Base-by-base conservation (phyloP, 2,329 filamentous ascomycete species). In the Atkinsonella texensis region DNA sequence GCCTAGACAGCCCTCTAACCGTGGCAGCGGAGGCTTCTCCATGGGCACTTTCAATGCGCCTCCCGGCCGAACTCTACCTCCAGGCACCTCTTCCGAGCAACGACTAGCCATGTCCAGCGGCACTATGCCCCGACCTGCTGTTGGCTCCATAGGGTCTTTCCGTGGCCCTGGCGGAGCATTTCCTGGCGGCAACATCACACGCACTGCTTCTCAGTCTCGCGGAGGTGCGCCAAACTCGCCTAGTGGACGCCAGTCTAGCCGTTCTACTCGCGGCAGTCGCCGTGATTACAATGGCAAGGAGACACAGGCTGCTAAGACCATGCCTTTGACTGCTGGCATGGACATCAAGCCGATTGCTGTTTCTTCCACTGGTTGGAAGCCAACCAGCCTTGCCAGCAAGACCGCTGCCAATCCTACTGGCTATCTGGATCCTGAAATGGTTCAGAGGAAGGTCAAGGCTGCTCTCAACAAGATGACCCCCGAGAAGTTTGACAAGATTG, bases 391-490 rank as follows among this genome's bases (percentile, higher is more conserved):
- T 49, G 76, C 72, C 49, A 70, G 68, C 57, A 67, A 66, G 55
- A 51, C 65, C 48, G 67, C 73, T 40, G 55, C 69, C 43, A 65
- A 69, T 39, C 17, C 47, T 17, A 35, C 43, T 13, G 73, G 74
- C 48, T 77, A 87, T 61, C 80, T 97, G 72, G 82, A 94, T 58
- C 91, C 93, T 23, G 88, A 91, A 61, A 82, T 93, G 75, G 93
- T 98, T 53, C 93, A 98, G 74, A 85, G 91, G 60, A 98, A 98
- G 83, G 93, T 98, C 67, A 98, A 98, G 83, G 86, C 89, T 57
- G 87, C 87, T 55, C 76, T 98, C 62, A 98, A 98, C 83, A 98
- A 98, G 85, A 97, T 98, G 93, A 97, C 93, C 0, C 93, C 93
- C 0, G 93, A 98, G 73, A 98, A 97, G 66, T 98, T 98, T 62